phyloP scores from a whole-genome alignment of 208 protist species.

The Trypanosoma brucei region DNA sequence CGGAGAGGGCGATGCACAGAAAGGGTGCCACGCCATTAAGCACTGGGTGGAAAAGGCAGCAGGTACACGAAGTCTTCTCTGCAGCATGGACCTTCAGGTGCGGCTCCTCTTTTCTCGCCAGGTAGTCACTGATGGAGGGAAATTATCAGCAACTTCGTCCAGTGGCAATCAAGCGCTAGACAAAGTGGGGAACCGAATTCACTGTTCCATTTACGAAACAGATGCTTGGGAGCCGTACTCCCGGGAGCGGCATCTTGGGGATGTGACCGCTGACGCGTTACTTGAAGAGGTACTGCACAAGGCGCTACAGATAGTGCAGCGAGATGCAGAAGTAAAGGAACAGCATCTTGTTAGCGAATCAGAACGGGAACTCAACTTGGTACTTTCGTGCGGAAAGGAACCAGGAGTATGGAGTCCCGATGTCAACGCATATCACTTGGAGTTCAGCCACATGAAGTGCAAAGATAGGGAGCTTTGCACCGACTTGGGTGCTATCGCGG shows the following conservation, averaged over 20 bases:
- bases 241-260: constrained; percentile 8
- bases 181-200: background rate
- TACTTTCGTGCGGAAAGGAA: background rate
- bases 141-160: background rate
- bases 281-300: constrained; percentile 11
- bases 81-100: constrained; percentile 18
- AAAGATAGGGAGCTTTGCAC: background rate
- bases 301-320: constrained; percentile 10
- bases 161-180: background rate
- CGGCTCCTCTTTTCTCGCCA: constrained; percentile 8
- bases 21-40: constrained; percentile 9
- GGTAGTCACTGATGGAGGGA: background rate
- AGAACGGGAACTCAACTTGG: constrained; percentile 4
- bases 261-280: constrained; percentile 5
- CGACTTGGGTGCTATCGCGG: constrained; percentile 2
- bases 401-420: background rate
- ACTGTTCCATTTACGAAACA: constrained; percentile 20
- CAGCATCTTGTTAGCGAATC: constrained; percentile 1
- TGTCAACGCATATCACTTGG: constrained; percentile 7
- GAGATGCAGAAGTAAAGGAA: constrained; percentile 12
- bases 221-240: constrained; percentile 23
- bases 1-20: constrained; percentile 17
- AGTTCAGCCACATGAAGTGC: constrained; percentile 3
- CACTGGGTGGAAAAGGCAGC: constrained; percentile 7
- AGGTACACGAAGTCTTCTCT: background rate